Percentiles rank a stretch among this genome's conserved stretches.
Conservation (phyloP, 768 basidiomycete genomes). For the Lactarius quietus region DNA sequence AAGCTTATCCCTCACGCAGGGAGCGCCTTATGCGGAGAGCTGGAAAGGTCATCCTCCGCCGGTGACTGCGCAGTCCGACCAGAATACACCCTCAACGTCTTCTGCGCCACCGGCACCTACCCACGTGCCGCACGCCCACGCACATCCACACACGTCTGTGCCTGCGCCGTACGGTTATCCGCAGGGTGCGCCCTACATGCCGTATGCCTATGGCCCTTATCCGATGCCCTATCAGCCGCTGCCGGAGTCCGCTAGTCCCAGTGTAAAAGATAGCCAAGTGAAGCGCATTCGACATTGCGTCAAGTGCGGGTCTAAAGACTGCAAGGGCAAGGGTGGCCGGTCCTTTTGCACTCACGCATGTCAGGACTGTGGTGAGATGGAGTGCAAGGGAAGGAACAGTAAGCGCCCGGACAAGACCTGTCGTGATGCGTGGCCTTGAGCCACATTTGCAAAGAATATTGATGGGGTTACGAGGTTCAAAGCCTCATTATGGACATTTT, state of each 20-base stretch:
- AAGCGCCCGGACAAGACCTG: conserved; percentile 74
- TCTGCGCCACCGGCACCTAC: conserved; percentile 12
- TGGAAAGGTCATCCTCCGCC: conserved; percentile 21
- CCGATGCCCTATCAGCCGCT: conserved; percentile 32
- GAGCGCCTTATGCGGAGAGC: conserved; percentile 15
- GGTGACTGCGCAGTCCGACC: conserved; percentile 19
- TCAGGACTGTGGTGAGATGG: conserved; percentile 79
- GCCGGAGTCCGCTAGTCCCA: conserved; percentile 26
- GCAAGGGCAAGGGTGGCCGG: conserved; percentile 80
- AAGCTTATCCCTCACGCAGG: conserved; percentile 11
- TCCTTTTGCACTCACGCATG: conserved; percentile 70
- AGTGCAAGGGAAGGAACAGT: conserved; percentile 75
- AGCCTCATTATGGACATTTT: not conserved
- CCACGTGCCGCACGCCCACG: conserved; percentile 30
- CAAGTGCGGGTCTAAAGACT: conserved; percentile 78
- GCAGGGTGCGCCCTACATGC: conserved; percentile 33
- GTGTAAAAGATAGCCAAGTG: conserved; percentile 35
- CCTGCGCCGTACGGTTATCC: conserved; percentile 24
- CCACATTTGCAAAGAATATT: not conserved
- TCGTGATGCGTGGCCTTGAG: conserved; percentile 47
- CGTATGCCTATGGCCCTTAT: conserved; percentile 38
- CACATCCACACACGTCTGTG: conserved; percentile 20
- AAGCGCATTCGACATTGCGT: conserved; percentile 77
- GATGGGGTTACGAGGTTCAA: not conserved
- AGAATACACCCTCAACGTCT: conserved; percentile 8